Conservation (phyloP, 257 asterid species). For the Plectranthus barbatus region DNA sequence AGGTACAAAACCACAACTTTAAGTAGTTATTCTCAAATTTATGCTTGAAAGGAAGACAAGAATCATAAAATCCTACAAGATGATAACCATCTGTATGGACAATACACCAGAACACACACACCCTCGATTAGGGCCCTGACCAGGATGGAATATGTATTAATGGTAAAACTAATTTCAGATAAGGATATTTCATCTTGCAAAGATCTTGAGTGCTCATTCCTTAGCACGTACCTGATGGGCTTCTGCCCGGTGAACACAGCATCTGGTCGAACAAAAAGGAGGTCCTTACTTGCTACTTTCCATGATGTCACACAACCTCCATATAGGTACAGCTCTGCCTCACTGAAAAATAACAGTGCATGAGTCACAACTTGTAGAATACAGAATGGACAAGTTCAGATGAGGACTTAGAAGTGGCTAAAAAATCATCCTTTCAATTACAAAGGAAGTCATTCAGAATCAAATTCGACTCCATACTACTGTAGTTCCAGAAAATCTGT, state of each 20-base stretch:
- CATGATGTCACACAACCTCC: slow-evolving; percentile 98
- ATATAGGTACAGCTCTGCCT: slow-evolving; percentile 84
- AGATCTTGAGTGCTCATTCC: background rate
- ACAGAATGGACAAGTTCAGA: background rate
- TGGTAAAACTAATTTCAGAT: background rate
- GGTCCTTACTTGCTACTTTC: slow-evolving; percentile 83
- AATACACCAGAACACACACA: background rate
- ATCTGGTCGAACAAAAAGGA: slow-evolving; percentile 97
- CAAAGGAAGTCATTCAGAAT: background rate
- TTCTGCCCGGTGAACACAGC: slow-evolving; percentile 92
- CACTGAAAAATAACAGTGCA: slow-evolving; percentile 62
- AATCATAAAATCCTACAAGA: background rate
- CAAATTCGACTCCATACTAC: background rate
- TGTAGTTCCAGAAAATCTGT: too few relatives aligned
- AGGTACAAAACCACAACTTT: slow-evolving; percentile 12
- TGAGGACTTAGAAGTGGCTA: background rate
- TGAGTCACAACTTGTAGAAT: slow-evolving; percentile 3
- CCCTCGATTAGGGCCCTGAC: background rate
- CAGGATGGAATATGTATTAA: background rate
- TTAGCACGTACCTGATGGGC: slow-evolving; percentile 74
- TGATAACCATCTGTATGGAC: background rate
- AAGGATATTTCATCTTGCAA: background rate
- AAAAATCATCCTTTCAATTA: background rate
- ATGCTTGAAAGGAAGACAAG: slow-evolving; percentile 1
- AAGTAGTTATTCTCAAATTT: slow-evolving; percentile 5